Evolutionary conservation across 129 eudicot species (phyloP).

Genomic region (Artemisia tridentata): DNA sequence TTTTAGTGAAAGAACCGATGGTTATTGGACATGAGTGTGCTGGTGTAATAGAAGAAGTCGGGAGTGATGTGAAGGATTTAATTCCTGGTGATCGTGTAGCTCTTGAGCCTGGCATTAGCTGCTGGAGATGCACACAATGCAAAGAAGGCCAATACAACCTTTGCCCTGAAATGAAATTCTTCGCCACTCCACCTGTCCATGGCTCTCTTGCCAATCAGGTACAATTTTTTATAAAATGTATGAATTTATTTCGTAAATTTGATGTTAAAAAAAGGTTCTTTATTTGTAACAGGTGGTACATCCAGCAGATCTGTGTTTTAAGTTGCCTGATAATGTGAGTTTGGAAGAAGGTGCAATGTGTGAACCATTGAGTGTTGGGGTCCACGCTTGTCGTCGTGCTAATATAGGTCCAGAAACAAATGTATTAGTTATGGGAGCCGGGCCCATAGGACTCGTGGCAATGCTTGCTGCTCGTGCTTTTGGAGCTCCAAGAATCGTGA

Average conservation of each 20-base stretch:
- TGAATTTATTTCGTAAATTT: too few species aligned
- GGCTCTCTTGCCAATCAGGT: conserved; percentile 76
- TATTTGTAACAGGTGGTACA: conserved; percentile 47
- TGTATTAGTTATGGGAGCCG: conserved; percentile 65
- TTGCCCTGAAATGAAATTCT: conserved; percentile 75
- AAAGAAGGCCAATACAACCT: conserved; percentile 66
- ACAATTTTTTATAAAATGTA: background rate
- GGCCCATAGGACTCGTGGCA: conserved; percentile 68
- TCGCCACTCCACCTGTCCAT: conserved; percentile 69
- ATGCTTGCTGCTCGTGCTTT: conserved; percentile 73
- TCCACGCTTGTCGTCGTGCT: conserved; percentile 77
- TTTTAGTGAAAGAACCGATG: conserved; percentile 72
- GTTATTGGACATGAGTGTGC: conserved; percentile 79
- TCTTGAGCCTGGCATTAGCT: conserved; percentile 67
- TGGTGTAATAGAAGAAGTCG: conserved; percentile 66
- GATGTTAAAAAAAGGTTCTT: background rate
- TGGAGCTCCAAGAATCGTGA: conserved; percentile 58
- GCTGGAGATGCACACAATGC: conserved; percentile 58
- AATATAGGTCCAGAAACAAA: conserved; percentile 59
- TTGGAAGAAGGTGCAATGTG: conserved; percentile 83
- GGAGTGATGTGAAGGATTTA: conserved; percentile 50
- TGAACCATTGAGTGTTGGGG: conserved; percentile 73
- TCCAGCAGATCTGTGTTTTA: conserved; percentile 67
- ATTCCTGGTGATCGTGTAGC: conserved; percentile 67
- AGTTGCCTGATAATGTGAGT: conserved; percentile 60